phyloP scores from a whole-genome alignment of 2,329 filamentous ascomycete species.

The Raffaelea albimanens region DNA sequence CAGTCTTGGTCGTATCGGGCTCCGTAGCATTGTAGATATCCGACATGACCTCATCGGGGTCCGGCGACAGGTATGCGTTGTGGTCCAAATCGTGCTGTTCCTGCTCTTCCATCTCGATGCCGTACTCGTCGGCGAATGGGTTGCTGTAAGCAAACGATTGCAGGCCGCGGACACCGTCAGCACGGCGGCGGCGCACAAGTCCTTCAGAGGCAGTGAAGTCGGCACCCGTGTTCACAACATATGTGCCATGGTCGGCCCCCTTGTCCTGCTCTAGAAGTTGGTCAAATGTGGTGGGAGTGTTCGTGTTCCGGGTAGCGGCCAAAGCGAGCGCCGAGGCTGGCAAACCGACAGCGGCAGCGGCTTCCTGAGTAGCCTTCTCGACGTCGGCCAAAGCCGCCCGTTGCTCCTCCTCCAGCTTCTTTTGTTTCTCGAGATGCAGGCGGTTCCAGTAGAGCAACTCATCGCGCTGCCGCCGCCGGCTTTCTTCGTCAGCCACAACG shows the following conservation, averaged over 20 bases:
- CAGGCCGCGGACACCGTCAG: conserved; percentile 35
- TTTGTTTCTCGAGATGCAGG: conserved; percentile 38
- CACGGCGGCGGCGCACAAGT: conserved; percentile 38
- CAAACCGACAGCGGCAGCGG: conserved; percentile 10
- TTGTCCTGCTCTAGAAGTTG: conserved; percentile 46
- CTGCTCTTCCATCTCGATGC: conserved; percentile 32
- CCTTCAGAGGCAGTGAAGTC: conserved; percentile 26
- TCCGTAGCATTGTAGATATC: conserved; percentile 38
- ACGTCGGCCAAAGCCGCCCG: conserved; percentile 5
- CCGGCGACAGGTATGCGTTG: conserved; percentile 29
- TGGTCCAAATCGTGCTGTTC: conserved; percentile 30
- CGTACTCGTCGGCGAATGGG: conserved; percentile 50
- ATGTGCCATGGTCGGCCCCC: conserved; percentile 43
- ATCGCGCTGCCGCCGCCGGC: conserved; percentile 50
- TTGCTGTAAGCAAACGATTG: conserved; percentile 41
- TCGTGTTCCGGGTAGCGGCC: neutral
- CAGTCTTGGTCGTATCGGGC: conserved; percentile 19
- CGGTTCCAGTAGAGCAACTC: conserved; percentile 59
- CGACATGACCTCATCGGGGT: conserved; percentile 37
- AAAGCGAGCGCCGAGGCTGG: neutral
- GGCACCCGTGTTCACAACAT: conserved; percentile 48
- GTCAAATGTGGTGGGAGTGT: conserved; percentile 36
- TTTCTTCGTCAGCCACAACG: conserved; percentile 55
- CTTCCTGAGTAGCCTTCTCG: conserved; percentile 9
- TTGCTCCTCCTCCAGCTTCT: conserved; percentile 20